Evolutionary conservation across 2,329 filamentous ascomycete species (phyloP).

Genomic region (Byssoonygena ceratinophila): DNA sequence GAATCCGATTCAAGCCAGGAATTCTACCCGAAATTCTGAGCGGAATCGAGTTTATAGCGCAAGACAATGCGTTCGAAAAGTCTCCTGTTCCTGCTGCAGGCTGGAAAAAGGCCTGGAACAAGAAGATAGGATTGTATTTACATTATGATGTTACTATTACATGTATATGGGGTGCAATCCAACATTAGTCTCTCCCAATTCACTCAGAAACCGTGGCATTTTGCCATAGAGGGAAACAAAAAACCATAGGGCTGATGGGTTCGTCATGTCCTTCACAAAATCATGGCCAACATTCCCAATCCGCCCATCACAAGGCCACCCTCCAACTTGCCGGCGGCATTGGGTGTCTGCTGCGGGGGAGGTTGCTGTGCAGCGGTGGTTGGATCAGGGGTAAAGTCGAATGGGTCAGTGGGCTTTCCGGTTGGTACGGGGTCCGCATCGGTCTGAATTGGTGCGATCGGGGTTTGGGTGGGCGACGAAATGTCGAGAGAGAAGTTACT

Average conservation of each 20-base stretch:
- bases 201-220: background rate
- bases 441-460: background rate
- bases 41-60: no score
- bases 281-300: slow-evolving; percentile 10
- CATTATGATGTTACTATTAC: background rate
- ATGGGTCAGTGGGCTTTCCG: background rate
- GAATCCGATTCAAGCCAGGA: no score
- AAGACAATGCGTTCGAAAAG: no score
- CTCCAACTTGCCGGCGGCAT: slow-evolving; percentile 7
- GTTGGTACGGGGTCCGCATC: background rate
- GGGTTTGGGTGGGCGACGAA: background rate
- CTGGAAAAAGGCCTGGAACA: no score
- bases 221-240: background rate
- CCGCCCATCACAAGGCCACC: slow-evolving; percentile 7
- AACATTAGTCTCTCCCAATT: background rate
- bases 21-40: no score
- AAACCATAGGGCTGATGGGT: background rate
- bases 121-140: no score
- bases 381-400: background rate
- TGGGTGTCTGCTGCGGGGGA: background rate
- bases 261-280: background rate
- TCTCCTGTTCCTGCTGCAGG: no score
- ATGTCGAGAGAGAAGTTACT: background rate
- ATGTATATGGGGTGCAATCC: background rate
- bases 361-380: background rate